phyloP scores from a whole-genome alignment of 2,329 filamentous ascomycete genomes.

The Aureobasidium vineae region DNA sequence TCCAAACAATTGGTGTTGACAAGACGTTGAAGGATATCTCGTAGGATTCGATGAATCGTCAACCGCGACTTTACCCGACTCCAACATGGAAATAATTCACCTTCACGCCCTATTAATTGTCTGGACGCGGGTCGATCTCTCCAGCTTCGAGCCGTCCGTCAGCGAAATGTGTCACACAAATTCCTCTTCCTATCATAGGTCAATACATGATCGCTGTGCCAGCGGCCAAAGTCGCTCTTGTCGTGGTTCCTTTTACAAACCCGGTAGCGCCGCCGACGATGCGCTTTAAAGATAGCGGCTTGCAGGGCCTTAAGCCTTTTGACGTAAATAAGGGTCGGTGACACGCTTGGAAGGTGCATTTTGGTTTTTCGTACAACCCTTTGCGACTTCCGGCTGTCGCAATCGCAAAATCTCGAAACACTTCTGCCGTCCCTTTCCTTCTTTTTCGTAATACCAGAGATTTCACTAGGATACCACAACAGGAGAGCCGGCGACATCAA shows the following conservation, averaged over 20 bases:
- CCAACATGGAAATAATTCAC: not conserved
- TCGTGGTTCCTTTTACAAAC: conserved; percentile 2
- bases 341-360: not conserved
- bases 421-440: not conserved
- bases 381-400: conserved; percentile 3
- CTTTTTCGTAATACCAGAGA: not conserved
- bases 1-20: not conserved
- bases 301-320: not conserved
- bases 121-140: not conserved
- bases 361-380: conserved; percentile 19
- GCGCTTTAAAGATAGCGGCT: conserved; percentile 2
- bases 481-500: not conserved
- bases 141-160: not conserved
- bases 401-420: not conserved
- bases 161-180: conserved; percentile 8
- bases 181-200: not conserved
- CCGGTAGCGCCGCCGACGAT: not conserved
- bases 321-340: conserved; percentile 24
- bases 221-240: not conserved
- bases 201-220: not conserved
- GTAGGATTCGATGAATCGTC: not conserved
- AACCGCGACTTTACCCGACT: conserved; percentile 6
- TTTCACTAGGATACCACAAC: not conserved
- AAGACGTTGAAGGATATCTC: not conserved
- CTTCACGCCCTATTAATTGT: not conserved